Conservation (phyloP, 2,329 filamentous ascomycete genomes). For the Emergomyces pasteurianus region DNA sequence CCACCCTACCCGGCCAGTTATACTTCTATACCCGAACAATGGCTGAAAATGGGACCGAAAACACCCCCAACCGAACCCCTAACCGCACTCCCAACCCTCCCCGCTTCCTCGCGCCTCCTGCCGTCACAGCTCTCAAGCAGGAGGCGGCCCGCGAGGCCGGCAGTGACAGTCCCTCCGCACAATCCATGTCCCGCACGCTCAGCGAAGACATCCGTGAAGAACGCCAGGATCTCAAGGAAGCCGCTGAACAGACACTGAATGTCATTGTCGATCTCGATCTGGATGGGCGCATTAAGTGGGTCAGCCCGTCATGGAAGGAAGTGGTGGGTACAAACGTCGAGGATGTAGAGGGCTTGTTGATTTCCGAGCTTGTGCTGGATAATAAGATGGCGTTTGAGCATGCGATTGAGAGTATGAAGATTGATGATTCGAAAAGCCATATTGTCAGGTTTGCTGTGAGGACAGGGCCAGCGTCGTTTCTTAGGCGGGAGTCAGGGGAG, state of each 20-base stretch:
- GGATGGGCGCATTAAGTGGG: slow-evolving; percentile 85
- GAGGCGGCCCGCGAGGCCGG: slow-evolving; percentile 30
- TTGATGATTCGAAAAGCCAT: slow-evolving; percentile 85
- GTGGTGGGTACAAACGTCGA: slow-evolving; percentile 71
- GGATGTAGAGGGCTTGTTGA: slow-evolving; percentile 60
- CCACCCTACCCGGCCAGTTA: background rate
- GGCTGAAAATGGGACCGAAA: slow-evolving; percentile 30
- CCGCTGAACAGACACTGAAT: slow-evolving; percentile 91
- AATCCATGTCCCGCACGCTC: slow-evolving; percentile 48
- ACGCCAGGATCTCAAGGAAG: slow-evolving; percentile 84
- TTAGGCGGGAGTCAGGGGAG: slow-evolving; percentile 34
- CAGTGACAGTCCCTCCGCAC: slow-evolving; percentile 1
- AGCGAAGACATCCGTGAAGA: slow-evolving; percentile 89
- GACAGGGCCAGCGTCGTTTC: slow-evolving; percentile 56
- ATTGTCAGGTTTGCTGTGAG: slow-evolving; percentile 70
- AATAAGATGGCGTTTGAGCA: slow-evolving; percentile 72
- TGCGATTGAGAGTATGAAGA: slow-evolving; percentile 76
- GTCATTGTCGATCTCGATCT: slow-evolving; percentile 90
- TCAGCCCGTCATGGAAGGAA: slow-evolving; percentile 90
- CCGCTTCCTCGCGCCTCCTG: slow-evolving; percentile 33
- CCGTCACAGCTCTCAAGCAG: slow-evolving; percentile 32
- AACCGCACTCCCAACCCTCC: slow-evolving; percentile 5
- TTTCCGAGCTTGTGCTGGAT: slow-evolving; percentile 69
- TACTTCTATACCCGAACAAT: slow-evolving; percentile 14
- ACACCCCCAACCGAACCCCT: slow-evolving; percentile 10